phyloP scores from a whole-genome alignment of 805 yeast species.

The Isabelozyma pseudorhagii region DNA sequence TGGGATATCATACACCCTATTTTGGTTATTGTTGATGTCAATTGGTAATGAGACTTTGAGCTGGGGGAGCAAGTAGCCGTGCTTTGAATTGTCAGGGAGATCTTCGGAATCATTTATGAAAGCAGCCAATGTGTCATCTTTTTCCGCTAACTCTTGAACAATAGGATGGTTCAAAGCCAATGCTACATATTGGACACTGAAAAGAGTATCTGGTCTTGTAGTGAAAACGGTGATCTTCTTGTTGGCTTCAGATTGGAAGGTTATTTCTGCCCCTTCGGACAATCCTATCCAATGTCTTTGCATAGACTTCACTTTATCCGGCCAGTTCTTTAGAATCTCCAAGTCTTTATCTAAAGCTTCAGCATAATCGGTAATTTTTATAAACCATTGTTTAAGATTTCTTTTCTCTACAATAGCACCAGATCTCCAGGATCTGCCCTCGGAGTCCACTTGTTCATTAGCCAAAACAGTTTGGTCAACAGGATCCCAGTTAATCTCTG shows the following conservation, averaged over 20 bases:
- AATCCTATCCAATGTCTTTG: constrained; percentile 94
- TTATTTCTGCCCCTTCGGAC: constrained; percentile 73
- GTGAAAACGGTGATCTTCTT: constrained; percentile 60
- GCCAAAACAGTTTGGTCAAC: constrained; percentile 93
- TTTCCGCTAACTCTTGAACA: constrained; percentile 34
- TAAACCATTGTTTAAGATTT: constrained; percentile 86
- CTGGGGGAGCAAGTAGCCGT: constrained; percentile 53
- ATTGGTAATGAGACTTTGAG: constrained; percentile 60
- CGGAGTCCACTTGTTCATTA: constrained; percentile 88
- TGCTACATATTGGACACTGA: constrained; percentile 80
- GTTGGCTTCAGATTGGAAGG: constrained; percentile 33
- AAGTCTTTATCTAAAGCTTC: constrained; percentile 64
- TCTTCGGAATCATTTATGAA: constrained; percentile 51
- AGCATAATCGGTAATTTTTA: constrained; percentile 84
- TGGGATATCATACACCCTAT: constrained; percentile 45
- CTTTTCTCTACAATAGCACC: constrained; percentile 91
- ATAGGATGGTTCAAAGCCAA: constrained; percentile 70
- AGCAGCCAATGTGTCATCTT: constrained; percentile 36
- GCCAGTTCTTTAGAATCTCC: constrained; percentile 69
- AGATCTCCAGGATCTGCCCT: constrained; percentile 94
- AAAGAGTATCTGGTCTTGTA: constrained; percentile 86
- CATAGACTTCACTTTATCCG: constrained; percentile 83
- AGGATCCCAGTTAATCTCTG: constrained; percentile 98
- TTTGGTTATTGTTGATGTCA: constrained; percentile 19
- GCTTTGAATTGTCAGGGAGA: constrained; percentile 27